Base-by-base conservation (phyloP, 2,329 filamentous ascomycete species). In the Mollisiaceae sp. region DNA sequence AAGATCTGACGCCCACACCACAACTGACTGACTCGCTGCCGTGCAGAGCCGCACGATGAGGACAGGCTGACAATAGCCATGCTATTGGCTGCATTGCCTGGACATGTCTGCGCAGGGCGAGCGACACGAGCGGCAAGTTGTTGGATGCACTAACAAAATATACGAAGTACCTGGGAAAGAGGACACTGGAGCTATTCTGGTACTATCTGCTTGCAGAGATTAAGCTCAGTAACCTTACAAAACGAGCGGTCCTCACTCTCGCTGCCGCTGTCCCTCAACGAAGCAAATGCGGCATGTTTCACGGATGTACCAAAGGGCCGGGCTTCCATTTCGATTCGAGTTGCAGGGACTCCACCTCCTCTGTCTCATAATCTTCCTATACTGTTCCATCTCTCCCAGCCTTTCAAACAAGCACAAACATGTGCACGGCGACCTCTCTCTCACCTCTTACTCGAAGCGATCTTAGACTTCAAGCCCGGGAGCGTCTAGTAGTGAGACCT, bases 221-320 rank as follows among this genome's bases (percentile, higher is more conserved):
- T 6, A 32, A 32, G 27, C 27, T 3, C 27, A 32, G 6, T 32
- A 32, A 32, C 27, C 27, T 32, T 3, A 32, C 27, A 6, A 6
- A 32, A 32, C 27, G 27, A 32, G 6, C 27, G 27, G 27, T 22
- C 22, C 45, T 50, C 45, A 8, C 45, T 50, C 45, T 50, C 22
- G 45, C 22, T 50, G 20, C 45, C n/a, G 43, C 22, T 15, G 8
- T 32, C 22, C 47, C 11, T 52, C 47, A 32, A 24, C 50, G 27
- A 54, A 54, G 50, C 50, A 54, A 35, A 54, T 15, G 15, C 50
- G 50, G 14, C 22, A 54, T 27, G 50, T 24, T 15, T 52, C 50
- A 54, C 50, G 50, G n/a, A 41, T 18, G 38, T 14, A 41, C 38
- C 11, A 27, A 54, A n/a, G 45, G 8, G 22, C 24, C 50, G 24